These are phyloP conservation scores for Amoeboaphelidium protococcarum DNA, from an alignment of 371 early-diverging fungal genomes.

Conservation along the genomic window DNA sequence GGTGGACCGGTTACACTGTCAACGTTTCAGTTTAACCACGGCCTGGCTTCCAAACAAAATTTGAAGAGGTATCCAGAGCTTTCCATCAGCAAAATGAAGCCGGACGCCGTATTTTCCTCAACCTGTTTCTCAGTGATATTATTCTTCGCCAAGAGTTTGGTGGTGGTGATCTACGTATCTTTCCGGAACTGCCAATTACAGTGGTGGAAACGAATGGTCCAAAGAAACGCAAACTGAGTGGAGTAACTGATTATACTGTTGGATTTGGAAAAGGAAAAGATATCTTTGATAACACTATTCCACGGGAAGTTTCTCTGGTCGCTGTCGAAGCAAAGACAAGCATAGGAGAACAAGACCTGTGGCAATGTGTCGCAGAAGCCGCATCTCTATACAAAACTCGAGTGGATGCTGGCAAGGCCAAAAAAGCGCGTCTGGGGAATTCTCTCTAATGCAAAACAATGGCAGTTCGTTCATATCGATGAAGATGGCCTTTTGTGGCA, in stretches of 20 bases:
- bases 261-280: conserved; percentile 3
- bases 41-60: conserved; percentile 2
- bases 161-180: conserved; percentile 2
- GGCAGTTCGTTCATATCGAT: conserved; percentile 1
- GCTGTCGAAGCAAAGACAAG: conserved; percentile 7
- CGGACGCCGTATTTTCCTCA: conserved; percentile 6
- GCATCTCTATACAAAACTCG: conserved; percentile 7
- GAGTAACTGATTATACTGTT: conserved; percentile 9
- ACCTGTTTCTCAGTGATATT: conserved; percentile 6
- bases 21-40: conserved; percentile 1
- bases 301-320: conserved; percentile 5
- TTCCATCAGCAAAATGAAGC: conserved; percentile 5
- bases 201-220: conserved; percentile 4
- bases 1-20: conserved; percentile 2
- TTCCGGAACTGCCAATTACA: conserved; percentile 4
- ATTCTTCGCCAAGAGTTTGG: conserved; percentile 5
- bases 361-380: conserved; percentile 9
- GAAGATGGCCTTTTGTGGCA: conserved; percentile 1
- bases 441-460: neutral
- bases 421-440: conserved; percentile 1
- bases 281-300: conserved; percentile 5
- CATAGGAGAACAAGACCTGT: conserved; percentile 5
- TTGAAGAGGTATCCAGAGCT: conserved; percentile 4
- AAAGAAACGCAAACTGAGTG: conserved; percentile 8
- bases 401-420: conserved; percentile 5